A percentile compares a stretch with the other conserved stretches of the same genome.
Conservation (phyloP, 495 filamentous ascomycete species). For the Recurvomyces mirabilis region DNA sequence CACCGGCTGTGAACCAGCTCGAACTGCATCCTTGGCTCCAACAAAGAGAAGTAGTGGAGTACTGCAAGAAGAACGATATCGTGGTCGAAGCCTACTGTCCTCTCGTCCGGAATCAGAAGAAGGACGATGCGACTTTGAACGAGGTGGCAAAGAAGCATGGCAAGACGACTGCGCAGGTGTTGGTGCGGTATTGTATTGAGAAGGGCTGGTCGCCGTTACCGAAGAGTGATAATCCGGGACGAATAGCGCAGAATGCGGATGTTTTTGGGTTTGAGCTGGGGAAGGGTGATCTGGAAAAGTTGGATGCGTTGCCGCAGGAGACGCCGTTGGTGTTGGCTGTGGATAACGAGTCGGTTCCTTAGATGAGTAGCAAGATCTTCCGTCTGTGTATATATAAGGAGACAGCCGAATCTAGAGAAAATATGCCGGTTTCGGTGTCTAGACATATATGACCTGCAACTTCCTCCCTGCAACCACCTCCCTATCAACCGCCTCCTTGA, state of each 20-base stretch:
- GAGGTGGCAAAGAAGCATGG: slow-evolving; percentile 42
- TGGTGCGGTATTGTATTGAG: slow-evolving; percentile 37
- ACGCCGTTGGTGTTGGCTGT: slow-evolving; percentile 30
- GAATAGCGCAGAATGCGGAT: slow-evolving; percentile 39
- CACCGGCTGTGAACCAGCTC: slow-evolving; percentile 61
- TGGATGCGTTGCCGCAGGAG: slow-evolving; percentile 32
- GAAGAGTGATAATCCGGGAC: slow-evolving; percentile 38
- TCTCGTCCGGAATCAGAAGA: slow-evolving; percentile 51
- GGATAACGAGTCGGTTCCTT: slow-evolving; percentile 13
- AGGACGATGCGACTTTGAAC: slow-evolving; percentile 43
- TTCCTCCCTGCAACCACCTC: slow-evolving; percentile 4
- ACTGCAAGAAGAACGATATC: slow-evolving; percentile 51
- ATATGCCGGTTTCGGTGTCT: neutral
- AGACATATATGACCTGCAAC: slow-evolving; percentile 7
- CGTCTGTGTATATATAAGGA: neutral
- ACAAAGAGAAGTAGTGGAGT: slow-evolving; percentile 48
- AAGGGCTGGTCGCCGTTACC: slow-evolving; percentile 40
- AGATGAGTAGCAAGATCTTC: neutral
- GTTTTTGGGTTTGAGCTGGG: slow-evolving; percentile 38
- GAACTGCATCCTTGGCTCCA: slow-evolving; percentile 62
- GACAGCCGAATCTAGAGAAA: neutral
- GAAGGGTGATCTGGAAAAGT: slow-evolving; percentile 34
- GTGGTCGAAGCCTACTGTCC: slow-evolving; percentile 57
- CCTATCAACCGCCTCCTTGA: slow-evolving; percentile 1
- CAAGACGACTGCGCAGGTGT: slow-evolving; percentile 32